A percentile compares a stretch with the other conserved stretches of the same genome.
Evolutionary conservation across 345 rosid species (phyloP).

Genomic region (Pistacia integerrima): DNA sequence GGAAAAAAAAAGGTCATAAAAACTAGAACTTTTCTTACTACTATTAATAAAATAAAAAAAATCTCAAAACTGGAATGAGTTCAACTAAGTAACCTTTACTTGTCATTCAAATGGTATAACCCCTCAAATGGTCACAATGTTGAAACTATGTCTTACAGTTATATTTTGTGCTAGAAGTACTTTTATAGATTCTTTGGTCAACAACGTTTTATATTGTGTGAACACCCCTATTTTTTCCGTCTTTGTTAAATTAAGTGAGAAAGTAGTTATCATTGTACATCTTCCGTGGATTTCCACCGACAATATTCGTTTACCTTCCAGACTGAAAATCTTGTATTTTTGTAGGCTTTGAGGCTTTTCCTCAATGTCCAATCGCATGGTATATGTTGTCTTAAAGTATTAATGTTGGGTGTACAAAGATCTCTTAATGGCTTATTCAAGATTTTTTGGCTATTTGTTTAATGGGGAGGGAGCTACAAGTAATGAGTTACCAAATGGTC

Average conservation of each 20-base stretch:
- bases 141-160: background rate
- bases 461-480: slow-evolving; percentile 1
- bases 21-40: background rate
- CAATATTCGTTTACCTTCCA: background rate
- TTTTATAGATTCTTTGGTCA: background rate
- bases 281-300: background rate
- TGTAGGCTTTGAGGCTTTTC: background rate
- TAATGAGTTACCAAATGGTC: background rate
- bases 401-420: background rate
- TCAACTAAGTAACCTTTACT: background rate
- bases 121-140: background rate
- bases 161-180: background rate
- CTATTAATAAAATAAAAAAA: background rate
- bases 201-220: background rate
- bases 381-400: background rate
- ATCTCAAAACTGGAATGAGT: background rate
- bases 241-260: background rate
- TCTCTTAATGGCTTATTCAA: background rate
- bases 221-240: background rate
- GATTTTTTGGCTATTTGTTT: background rate
- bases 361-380: background rate
- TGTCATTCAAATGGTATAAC: background rate
- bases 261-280: background rate
- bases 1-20: background rate
- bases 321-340: background rate